Base-by-base conservation (phyloP, 1,284 basidiomycete species). In the Irpex rosettiformis region DNA sequence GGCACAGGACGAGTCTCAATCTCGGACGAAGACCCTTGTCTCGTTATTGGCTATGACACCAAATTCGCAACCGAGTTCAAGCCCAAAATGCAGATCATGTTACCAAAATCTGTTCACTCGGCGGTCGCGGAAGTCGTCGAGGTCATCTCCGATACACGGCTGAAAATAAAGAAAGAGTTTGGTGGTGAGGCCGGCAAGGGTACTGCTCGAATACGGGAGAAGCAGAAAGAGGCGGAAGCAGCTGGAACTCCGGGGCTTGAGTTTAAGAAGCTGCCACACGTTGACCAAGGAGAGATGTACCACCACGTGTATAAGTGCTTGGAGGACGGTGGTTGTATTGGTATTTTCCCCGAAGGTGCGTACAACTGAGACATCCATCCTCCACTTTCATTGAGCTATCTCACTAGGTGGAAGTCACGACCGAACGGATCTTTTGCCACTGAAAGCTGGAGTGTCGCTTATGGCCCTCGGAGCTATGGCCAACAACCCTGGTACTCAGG, bases 391-490 rank as follows among this genome's bases (percentile, higher is more conserved):
- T 27, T 55, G 43, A 51, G 37, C 28, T 24, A 27, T 37, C 3
- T 61, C 57, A 45, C 25, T 64, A 95, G 93, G 95, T 66, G 96
- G 96, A 58, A 97, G 95, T 58, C 96, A 98, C 73, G 96, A 98
- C 75, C 88, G 96, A 42, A 96, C 93, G 16, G 95, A 98, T 71
- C 83, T 98, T 57, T 81, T 98, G 37, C 96, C 96, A 1, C 81
- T 98, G 51, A 98, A 98, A 75, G 96, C 96, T 21, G 96, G 96
- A 3, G 94, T 98, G 52, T 91, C 94, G 1, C 84, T 98, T 65
- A 98, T 98, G 95, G 94, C 96, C n/a, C 82, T 98, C 3, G 96
- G 96, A 33, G 95, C 96, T 1, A 96, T 98, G 93, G 91, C 93
- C 2, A 89, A 91, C 62, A 85, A 98, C 71, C 88, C 94, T n/a